Conservation (phyloP, 257 asterid species). For the Solanum etuberosum region DNA sequence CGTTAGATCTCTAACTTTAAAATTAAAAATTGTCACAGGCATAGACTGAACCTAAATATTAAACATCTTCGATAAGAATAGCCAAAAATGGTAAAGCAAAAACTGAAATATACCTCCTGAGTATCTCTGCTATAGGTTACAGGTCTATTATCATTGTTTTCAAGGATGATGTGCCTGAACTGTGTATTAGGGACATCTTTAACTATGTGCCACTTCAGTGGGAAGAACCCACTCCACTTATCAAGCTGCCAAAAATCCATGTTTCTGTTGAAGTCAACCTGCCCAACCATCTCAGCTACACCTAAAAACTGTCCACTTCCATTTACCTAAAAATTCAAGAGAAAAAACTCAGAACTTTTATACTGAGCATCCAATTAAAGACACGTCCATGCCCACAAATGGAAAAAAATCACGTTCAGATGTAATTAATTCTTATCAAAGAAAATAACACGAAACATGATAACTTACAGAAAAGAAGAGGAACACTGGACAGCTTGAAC, state of each 20-base stretch:
- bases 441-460: neutral
- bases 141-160: conserved; percentile 57
- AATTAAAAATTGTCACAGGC: neutral
- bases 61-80: neutral
- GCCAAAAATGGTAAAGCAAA: neutral
- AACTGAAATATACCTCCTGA: conserved; percentile 48
- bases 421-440: neutral
- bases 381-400: neutral
- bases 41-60: neutral
- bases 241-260: conserved; percentile 92
- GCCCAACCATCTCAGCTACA: conserved; percentile 80
- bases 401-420: neutral
- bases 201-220: conserved; percentile 80
- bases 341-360: neutral
- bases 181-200: conserved; percentile 60
- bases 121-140: conserved; percentile 79
- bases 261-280: conserved; percentile 58
- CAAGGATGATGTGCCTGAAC: conserved; percentile 56
- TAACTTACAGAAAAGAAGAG: conserved; percentile 65
- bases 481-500: conserved; percentile 51
- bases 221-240: conserved; percentile 84
- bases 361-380: neutral
- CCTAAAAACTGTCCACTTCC: conserved; percentile 90
- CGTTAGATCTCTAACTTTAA: neutral
- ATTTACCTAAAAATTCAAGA: conserved; percentile 40